Evolutionary conservation across 2,329 filamentous ascomycete genomes (phyloP).

Genomic region (Boeremia lycopersici): DNA sequence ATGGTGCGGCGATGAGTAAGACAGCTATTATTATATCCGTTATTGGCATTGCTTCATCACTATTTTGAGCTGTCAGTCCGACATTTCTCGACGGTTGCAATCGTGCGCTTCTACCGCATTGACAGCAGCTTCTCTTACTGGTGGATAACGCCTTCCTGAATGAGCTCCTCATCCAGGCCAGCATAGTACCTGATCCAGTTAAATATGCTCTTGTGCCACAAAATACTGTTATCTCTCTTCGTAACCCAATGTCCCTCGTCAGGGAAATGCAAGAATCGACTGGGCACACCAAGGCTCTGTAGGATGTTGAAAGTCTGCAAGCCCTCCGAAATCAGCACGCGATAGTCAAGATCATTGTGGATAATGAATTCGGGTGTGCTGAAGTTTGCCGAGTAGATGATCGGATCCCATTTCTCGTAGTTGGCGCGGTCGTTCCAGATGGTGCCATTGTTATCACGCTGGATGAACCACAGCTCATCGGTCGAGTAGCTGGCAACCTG

Average conservation of each 20-base stretch:
- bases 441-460: slow-evolving; percentile 52
- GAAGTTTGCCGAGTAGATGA: slow-evolving; percentile 70
- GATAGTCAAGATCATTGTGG: slow-evolving; percentile 86
- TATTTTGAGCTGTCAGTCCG: neutral
- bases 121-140: slow-evolving; percentile 23
- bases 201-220: slow-evolving; percentile 73
- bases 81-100: neutral
- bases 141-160: slow-evolving; percentile 39
- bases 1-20: neutral
- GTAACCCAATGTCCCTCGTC: slow-evolving; percentile 83
- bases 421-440: slow-evolving; percentile 50
- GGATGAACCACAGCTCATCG: slow-evolving; percentile 60
- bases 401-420: slow-evolving; percentile 65
- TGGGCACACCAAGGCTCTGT: slow-evolving; percentile 76
- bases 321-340: slow-evolving; percentile 84
- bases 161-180: slow-evolving; percentile 38
- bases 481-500: slow-evolving; percentile 54
- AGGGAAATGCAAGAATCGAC: slow-evolving; percentile 78
- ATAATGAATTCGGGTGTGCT: slow-evolving; percentile 86
- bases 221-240: slow-evolving; percentile 84
- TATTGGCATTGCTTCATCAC: neutral
- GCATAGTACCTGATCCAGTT: slow-evolving; percentile 46
- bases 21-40: neutral
- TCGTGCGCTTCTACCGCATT: neutral
- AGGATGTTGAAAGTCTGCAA: slow-evolving; percentile 84